Base-by-base conservation (phyloP, 2,329 filamentous ascomycete species). In the Talaromyces atroroseus region DNA sequence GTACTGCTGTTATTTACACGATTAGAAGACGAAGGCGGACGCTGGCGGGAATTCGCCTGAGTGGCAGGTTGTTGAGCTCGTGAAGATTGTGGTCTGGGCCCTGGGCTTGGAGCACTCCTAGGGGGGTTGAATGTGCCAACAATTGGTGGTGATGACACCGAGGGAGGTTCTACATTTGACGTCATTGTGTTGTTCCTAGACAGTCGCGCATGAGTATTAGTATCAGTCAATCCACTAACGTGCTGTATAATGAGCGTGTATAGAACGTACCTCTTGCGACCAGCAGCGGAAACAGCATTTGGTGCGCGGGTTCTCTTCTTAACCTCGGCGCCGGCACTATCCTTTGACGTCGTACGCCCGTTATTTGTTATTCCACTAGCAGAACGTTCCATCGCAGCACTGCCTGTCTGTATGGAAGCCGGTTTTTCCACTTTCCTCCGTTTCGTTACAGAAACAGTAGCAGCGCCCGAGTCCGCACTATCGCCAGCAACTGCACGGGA, bases 41-140 rank as follows among this genome's bases (percentile, higher is more conserved):
- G 77, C 51, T 89, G 76, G 46, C 76, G 76, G 38, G 71, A 84
- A 34, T 75, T 75, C n/a, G 82, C 80, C 57, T 84, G 82, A 54
- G 83, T 81, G 16, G 88, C 89, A 66, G 88, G 92, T 67, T 91
- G 89, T 65, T 90, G 85, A 38, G 84, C 83, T 62, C 90, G 84
- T 5, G 87, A 84, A 5, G 86, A 85, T 51, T 82, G 79, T 12
- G 89, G 86, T 45, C 74, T 71, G 6, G 85, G 85, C 8, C 80
- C 82, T 26, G 88, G 87, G 42, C 86, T 89, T 54, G 77, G 53
- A 70, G 72, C 62, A 74, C 78, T 76, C 63, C 90, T 88, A 24
- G 83, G 80, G 42, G 73, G 63, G 56, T 74, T 72, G 58, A 90
- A 82, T n/a, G 80, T 82, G 49, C 83, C 81, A 49, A 89, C 78